These are phyloP conservation scores for Beauveria sp. DNA, from an alignment of 2,329 filamentous ascomycete species.

Conservation along the genomic window DNA sequence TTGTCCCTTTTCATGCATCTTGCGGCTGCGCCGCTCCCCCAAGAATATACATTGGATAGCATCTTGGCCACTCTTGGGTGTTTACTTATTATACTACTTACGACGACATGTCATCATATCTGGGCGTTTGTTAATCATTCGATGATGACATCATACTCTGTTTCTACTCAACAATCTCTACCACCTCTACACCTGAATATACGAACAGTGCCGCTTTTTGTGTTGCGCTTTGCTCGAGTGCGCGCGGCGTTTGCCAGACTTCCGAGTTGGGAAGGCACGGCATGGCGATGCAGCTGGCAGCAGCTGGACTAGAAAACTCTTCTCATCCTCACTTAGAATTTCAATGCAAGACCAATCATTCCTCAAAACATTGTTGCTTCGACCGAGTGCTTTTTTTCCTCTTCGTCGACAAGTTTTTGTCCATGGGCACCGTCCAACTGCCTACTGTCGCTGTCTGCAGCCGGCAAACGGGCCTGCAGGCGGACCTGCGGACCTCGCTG, in stretches of 20 bases:
- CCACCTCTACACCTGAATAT: background rate
- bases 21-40: conserved; percentile 3
- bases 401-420: background rate
- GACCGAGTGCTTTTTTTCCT: background rate
- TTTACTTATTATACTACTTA: background rate
- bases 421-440: conserved; percentile 11
- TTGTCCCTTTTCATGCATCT: background rate
- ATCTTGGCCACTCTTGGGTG: background rate
- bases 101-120: conserved; percentile 2
- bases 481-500: conserved; percentile 20
- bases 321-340: background rate
- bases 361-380: background rate
- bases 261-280: background rate
- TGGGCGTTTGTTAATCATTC: background rate
- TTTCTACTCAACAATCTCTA: background rate
- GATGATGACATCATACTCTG: background rate
- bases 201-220: background rate
- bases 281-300: background rate
- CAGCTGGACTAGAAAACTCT: background rate
- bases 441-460: conserved; percentile 19
- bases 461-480: conserved; percentile 17
- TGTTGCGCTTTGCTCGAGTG: background rate
- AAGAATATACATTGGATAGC: background rate
- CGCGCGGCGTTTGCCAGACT: background rate
- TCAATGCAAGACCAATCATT: background rate